Evolutionary conservation across 192 early-diverging fungal species (phyloP), one percentile per base, ranked within the genome.

Genomic region (Coemansia sp.): DNA sequence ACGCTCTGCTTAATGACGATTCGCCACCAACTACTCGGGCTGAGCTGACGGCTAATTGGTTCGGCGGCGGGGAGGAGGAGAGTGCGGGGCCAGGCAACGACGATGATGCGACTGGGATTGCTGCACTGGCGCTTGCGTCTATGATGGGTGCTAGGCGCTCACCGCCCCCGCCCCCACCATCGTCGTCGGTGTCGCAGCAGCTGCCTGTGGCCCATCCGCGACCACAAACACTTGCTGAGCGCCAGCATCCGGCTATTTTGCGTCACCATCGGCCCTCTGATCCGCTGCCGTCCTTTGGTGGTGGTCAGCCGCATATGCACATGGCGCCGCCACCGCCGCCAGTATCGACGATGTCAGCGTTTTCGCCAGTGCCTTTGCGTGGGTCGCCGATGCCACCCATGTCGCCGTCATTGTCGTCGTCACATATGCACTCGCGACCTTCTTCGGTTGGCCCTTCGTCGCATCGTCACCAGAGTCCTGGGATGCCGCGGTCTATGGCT

Each of bases 41-140:
- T 40, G 35, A 42, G 13, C 2, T 33, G 13, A 34, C 64, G 20
- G 48, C 60, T 3, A 62, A 63, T 24, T 74, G 71, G 77, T 70
- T 70, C 37, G 65, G 46, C 33, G 56, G 60, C 13, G 59, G 37
- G 40, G 42, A 28, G n/a, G 23, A 50, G 39, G 60, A 18, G 0
- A 28, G 50, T 6, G 31, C 20, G 66, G 36, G 8, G 38, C 31
- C 35, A n/a, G n/a, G n/a, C n/a, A n/a, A n/a, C 7, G 77, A 81
- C 51, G 73, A 76, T 0, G 78, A 75, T 9, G 73, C 72, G 9
- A 81, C 78, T 3, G 78, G 78, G 1, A 74, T 81, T 20, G 78
- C 78, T 1, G 78, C 78, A 4, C 16, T 81, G 66, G 78, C 78
- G 21, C 48, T 81, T 59, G 78, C 78, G 31, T 71, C 78, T 13